phyloP scores from a whole-genome alignment of 768 basidiomycete species.

The Boletus rubroflammeus region DNA sequence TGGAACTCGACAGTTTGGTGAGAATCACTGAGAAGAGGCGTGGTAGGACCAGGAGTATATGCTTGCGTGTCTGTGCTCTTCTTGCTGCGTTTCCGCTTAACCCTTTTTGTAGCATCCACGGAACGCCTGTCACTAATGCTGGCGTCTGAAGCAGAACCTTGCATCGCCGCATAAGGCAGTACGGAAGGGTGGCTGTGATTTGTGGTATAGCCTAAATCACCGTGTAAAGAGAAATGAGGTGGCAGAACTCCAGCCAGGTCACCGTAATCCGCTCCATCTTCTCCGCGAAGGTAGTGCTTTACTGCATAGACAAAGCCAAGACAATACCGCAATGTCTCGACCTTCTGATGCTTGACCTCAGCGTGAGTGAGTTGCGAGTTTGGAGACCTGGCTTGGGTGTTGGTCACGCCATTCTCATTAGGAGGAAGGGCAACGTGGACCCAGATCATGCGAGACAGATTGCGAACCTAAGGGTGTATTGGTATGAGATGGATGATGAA shows the following conservation, averaged over 20 bases:
- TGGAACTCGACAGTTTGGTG: constrained; percentile 61
- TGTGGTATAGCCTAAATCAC: constrained; percentile 41
- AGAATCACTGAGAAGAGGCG: constrained; percentile 59
- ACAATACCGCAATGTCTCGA: constrained; percentile 63
- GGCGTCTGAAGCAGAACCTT: constrained; percentile 29
- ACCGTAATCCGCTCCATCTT: constrained; percentile 67
- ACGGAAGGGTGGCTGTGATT: constrained; percentile 28
- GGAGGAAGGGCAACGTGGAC: constrained; percentile 69
- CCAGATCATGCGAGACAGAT: constrained; percentile 77
- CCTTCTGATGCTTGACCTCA: constrained; percentile 64
- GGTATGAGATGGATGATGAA: not conserved
- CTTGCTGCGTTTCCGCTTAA: constrained; percentile 70
- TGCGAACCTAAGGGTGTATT: constrained; percentile 48
- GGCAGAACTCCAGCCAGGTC: constrained; percentile 72
- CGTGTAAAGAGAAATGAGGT: constrained; percentile 48
- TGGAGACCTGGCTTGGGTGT: constrained; percentile 52
- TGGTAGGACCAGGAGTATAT: constrained; percentile 36
- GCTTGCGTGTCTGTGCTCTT: constrained; percentile 36
- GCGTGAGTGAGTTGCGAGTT: constrained; percentile 41
- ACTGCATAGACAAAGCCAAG: constrained; percentile 69
- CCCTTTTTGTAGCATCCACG: constrained; percentile 60
- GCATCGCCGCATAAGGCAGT: constrained; percentile 43
- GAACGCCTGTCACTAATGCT: constrained; percentile 19
- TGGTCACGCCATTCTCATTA: constrained; percentile 39
- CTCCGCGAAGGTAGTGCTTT: constrained; percentile 80